Conservation (phyloP, 106 monocot genomes). For the Posidonia australis region DNA sequence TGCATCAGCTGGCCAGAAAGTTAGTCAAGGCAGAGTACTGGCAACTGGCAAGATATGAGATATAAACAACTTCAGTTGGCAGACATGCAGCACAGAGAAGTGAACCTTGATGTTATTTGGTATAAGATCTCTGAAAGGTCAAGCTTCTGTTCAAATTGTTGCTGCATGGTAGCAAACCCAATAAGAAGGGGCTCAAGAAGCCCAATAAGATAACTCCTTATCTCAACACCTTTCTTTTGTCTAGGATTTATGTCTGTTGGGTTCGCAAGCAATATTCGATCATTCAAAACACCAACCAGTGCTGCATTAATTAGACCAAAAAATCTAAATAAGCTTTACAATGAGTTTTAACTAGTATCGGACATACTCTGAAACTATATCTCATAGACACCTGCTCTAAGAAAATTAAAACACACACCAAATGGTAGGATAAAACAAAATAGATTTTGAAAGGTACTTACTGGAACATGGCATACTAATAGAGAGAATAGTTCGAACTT, state of each 20-base stretch:
- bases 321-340: slow-evolving; percentile 5
- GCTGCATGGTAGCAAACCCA: slow-evolving; percentile 98
- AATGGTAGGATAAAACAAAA: slow-evolving; percentile 1
- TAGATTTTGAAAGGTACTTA: slow-evolving; percentile 13
- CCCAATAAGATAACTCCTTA: slow-evolving; percentile 89
- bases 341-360: not conserved
- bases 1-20: not conserved
- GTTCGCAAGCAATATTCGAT: slow-evolving; percentile 69
- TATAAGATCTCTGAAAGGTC: slow-evolving; percentile 93
- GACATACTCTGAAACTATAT: not conserved
- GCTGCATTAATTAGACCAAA: slow-evolving; percentile 34
- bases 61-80: not conserved
- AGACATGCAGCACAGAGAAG: not conserved
- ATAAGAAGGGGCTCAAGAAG: slow-evolving; percentile 95
- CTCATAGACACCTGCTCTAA: not conserved
- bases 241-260: slow-evolving; percentile 89
- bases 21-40: not conserved
- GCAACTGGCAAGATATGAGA: not conserved
- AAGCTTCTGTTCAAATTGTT: slow-evolving; percentile 92
- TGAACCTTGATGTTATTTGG: slow-evolving; percentile 95
- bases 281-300: slow-evolving; percentile 84
- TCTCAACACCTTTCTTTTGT: slow-evolving; percentile 90
- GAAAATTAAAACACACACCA: too few relatives aligned
- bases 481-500: slow-evolving; percentile 74
- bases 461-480: slow-evolving; percentile 76